These are phyloP conservation scores for Zygoascus meyerae DNA, from an alignment of 1,139 yeast genomes.

Conservation along the genomic window DNA sequence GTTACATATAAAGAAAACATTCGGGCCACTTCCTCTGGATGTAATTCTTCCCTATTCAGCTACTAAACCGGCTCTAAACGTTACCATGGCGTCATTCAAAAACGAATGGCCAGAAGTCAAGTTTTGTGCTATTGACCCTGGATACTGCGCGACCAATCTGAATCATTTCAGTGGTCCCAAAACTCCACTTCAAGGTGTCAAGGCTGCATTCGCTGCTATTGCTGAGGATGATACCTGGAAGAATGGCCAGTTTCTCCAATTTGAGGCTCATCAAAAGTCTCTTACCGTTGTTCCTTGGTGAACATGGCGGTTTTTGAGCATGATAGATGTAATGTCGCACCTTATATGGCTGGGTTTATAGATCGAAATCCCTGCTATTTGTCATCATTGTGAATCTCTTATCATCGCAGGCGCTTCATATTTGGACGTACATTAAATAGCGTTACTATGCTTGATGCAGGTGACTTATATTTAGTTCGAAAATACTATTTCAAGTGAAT, in stretches of 20 bases:
- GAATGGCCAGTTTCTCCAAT: too few relatives aligned
- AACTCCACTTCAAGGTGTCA: slow-evolving; percentile 7
- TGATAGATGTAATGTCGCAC: too few relatives aligned
- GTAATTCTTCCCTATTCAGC: background rate
- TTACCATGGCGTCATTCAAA: background rate
- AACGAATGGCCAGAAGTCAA: background rate
- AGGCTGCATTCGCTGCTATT: slow-evolving; percentile 6
- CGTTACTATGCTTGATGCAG: background rate
- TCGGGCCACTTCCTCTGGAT: background rate
- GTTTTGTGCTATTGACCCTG: slow-evolving; percentile 3
- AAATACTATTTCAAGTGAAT: slow-evolving; percentile 16
- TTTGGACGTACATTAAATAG: too few relatives aligned
- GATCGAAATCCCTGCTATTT: too few relatives aligned
- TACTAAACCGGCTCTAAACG: slow-evolving; percentile 6
- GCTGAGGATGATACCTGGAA: slow-evolving; percentile 2
- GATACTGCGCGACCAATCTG: slow-evolving; percentile 8
- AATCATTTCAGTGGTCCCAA: slow-evolving; percentile 5
- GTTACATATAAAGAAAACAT: background rate
- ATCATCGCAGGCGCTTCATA: too few relatives aligned
- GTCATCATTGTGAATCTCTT: too few relatives aligned
- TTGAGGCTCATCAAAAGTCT: too few relatives aligned
- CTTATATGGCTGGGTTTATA: too few relatives aligned
- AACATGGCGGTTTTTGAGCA: too few relatives aligned
- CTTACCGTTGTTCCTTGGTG: too few relatives aligned
- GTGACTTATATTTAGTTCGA: background rate